Evolutionary conservation across 192 early-diverging fungal species (phyloP), one percentile per base, ranked within the genome.

Genomic region (Chytriomyces sp.): DNA sequence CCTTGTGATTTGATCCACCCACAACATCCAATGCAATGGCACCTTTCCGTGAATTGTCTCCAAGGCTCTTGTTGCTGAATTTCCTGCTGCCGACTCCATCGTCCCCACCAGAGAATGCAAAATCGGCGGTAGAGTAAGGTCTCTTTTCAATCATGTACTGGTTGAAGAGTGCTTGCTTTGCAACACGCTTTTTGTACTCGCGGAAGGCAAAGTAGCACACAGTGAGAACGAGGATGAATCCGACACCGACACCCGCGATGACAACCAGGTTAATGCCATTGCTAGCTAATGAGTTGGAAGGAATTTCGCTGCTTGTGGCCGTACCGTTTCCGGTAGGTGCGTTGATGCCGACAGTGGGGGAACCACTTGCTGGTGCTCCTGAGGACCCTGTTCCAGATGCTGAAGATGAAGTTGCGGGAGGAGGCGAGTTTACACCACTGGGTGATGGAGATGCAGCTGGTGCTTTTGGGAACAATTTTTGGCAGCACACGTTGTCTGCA

Each of bases 101-200:
- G 4, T 35, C 35, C 35, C 35, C 35, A 35, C 35, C 35, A 35
- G 35, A 35, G 35, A 35, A 35, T 35, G 35, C 35, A 35, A 35
- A 35, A 20, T n/a, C 13, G 5, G 53, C 20, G 53, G 53, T 57
- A 20, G 16, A n/a, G 46, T 67, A 23, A 18, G 66, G 18, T 3
- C 63, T 16, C 28, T 64, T 64, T 64, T 64, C 63, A 11, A 64
- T n/a, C 28, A 24, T 64, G 63, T 64, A 64, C 18, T 64, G 18
- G 11, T 64, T 11, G 63, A 64, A 64, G 18, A 64, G 28, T 3
- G 63, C 63, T 28, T 64, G 18, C 63, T 28, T 18, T 64, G 63
- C 26, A 13, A 11, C 18, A 24, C 63, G 18, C 11, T 26, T 18
- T 16, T 26, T 16, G 28, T 64, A 64, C 11, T 23, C 11, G 10